Evolutionary conservation across 179 eudicot species (phyloP), one percentile per base, ranked within the genome.

Genomic region (Pouteria campechiana): DNA sequence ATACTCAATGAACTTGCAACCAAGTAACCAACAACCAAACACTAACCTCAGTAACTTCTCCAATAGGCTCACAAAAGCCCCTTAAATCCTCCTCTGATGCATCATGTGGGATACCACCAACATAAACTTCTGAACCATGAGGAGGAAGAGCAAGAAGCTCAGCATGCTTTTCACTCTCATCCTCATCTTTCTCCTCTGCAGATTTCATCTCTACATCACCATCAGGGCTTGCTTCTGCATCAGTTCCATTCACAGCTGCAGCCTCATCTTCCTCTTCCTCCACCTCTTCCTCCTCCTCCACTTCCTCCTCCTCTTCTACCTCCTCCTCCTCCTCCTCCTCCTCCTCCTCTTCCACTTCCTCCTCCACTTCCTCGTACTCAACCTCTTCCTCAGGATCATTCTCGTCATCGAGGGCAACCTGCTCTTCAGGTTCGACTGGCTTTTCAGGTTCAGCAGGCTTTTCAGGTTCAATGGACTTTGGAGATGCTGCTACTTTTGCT

Each of bases 101-200:
- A 72, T 74, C 87, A 30, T 49, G 79, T 12, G 90, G 75, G 67
- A 90, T 69, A 41, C 88, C 87, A 55, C 98, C 98, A 48, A 90
- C 44, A 63, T 76, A 90, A 5, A 90, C 94, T 55, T 90, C 96
- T 22, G 96, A 86, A 19, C 98, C 98, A 63, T 90, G 92, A 48
- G 95, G 92, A 22, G 98, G 98, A 44, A 82, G 92, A 17, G 92
- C 68, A 67, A 90, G 88, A 55, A 90, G 88, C 61, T 82, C 83
- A 3, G 76, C 80, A 67, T 77, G 88, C 50, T 69, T 59, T 60
- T 65, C 68, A 17, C 57, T 46, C 43, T 52, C 67, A 17, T 60
- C 80, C 44, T 55, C 78, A 2, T 64, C 70, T n/a, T 6, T 53
- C 8, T 50, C 76, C 0, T 16, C 17, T 30, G 41, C 48, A 41